Conservation (phyloP, 176 grass and related monocot species). For the Musa beccarii region DNA sequence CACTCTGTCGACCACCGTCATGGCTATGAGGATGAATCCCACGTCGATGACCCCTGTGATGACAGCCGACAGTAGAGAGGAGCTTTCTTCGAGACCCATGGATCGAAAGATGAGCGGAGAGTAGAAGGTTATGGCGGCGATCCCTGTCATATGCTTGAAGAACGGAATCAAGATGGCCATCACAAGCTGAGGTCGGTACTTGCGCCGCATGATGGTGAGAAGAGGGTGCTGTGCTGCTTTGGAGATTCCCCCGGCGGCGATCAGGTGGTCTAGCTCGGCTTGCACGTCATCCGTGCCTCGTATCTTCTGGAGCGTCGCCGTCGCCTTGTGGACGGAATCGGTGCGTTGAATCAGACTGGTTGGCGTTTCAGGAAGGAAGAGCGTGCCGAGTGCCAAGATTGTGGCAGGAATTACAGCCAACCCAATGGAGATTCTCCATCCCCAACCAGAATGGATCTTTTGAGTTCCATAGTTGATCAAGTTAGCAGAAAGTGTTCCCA, state of each 20-base stretch:
- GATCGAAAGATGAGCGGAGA: conserved; percentile 52
- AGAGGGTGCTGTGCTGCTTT: conserved; percentile 32
- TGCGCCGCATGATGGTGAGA: conserved; percentile 42
- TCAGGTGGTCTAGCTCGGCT: conserved; percentile 67
- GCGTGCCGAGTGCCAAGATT: conserved; percentile 43
- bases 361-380: conserved; percentile 80
- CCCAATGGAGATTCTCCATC: conserved; percentile 79
- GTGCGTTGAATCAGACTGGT: conserved; percentile 56
- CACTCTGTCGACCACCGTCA: conserved; percentile 11
- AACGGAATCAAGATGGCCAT: conserved; percentile 43
- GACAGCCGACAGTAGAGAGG: conserved; percentile 39
- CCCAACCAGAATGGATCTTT: conserved; percentile 37
- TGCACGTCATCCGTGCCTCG: conserved; percentile 51
- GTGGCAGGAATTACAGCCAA: conserved; percentile 61
- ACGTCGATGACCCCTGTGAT: conserved; percentile 29
- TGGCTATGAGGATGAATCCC: conserved; percentile 3
- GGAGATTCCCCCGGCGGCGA: conserved; percentile 42
- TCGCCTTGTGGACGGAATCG: conserved; percentile 34
- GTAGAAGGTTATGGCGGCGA: conserved; percentile 63
- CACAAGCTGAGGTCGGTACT: conserved; percentile 41
- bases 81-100: conserved; percentile 53
- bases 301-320: conserved; percentile 48
- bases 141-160: conserved; percentile 57
- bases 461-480: conserved; percentile 71
- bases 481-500: conserved; percentile 70